Evolutionary conservation across 345 rosid species (phyloP), one percentile per base, ranked within the genome.

Genomic region (Durio zibethinus): DNA sequence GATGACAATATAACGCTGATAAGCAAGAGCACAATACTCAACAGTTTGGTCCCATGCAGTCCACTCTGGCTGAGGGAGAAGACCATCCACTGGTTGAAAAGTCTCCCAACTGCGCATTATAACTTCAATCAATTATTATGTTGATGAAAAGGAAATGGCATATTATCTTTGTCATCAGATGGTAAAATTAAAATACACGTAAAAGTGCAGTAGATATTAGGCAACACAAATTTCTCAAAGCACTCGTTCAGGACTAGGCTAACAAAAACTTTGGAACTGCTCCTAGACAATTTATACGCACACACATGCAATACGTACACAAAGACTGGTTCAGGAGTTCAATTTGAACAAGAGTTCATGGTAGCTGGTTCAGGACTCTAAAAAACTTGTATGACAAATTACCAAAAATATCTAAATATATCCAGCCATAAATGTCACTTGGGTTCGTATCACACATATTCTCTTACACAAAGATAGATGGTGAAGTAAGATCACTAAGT

Each of bases 51-150:
- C 99, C 99, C 99, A 96, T 73, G 98, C 98, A 65, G 99, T 88
- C 98, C 98, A 96, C 76, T 96, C 99, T 77, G 98, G 99, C 87
- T 93, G 99, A 87, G 98, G 97, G 88, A 96, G 93, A 84, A 96
- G 87, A 75, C 87, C 91, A 77, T 98, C 97, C 43, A 96, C 95
- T 48, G 99, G 97, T 84, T 92, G 92, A 85, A 93, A 96, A 83
- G 89, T 93, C 83, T 93, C 99, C 99, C 99, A 96, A 80, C 99
- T 93, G 88, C 90, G 83, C 56, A 82, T 77, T 52, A 68, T 64
- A 82, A 71, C 48, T 70, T 83, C 60, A 79, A 80, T 70, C 59
- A 67, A 65, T 62, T 50, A 81, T 35, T 70, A 76, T 45, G 63
- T 66, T 62, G 59, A 74, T 66, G 23, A 62, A 63, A 75, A 38